Evolutionary conservation across 2,329 filamentous ascomycete genomes (phyloP).

Genomic region (Aureobasidium sp.): DNA sequence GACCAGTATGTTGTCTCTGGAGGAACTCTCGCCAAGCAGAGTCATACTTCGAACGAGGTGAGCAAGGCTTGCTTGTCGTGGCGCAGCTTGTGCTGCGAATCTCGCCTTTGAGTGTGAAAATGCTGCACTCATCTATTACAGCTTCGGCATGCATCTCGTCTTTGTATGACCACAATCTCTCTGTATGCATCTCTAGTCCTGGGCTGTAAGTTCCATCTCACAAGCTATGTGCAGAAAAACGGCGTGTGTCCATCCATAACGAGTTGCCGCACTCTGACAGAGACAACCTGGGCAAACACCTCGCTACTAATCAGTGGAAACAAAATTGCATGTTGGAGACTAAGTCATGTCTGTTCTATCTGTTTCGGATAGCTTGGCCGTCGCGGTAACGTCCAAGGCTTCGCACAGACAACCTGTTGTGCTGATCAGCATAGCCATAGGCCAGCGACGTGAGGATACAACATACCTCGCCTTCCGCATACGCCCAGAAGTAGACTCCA

Average conservation of each 20-base stretch:
- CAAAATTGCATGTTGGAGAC: neutral
- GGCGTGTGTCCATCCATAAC: too few relatives aligned
- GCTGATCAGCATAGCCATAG: slow-evolving; percentile 11
- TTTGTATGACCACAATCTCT: neutral
- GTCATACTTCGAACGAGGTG: neutral
- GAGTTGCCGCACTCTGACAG: neutral
- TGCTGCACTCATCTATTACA: neutral
- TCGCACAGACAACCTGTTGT: slow-evolving; percentile 40
- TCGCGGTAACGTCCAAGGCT: slow-evolving; percentile 43
- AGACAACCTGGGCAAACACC: neutral
- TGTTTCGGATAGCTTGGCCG: slow-evolving; percentile 2
- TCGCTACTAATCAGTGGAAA: neutral
- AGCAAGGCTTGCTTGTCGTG: neutral
- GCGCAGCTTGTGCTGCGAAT: neutral
- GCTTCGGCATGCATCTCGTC: neutral
- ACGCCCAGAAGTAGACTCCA: slow-evolving; percentile 90
- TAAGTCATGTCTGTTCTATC: slow-evolving; percentile 10
- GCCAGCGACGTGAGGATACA: neutral
- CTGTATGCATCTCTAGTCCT: neutral
- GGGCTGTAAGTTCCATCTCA: neutral
- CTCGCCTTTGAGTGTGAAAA: too few relatives aligned
- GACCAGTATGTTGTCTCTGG: neutral
- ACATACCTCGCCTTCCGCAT: slow-evolving; percentile 91
- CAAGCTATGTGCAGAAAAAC: neutral
- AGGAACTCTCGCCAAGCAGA: neutral